Conservation (phyloP, 805 yeast species). For the Candida sanyiensis region DNA sequence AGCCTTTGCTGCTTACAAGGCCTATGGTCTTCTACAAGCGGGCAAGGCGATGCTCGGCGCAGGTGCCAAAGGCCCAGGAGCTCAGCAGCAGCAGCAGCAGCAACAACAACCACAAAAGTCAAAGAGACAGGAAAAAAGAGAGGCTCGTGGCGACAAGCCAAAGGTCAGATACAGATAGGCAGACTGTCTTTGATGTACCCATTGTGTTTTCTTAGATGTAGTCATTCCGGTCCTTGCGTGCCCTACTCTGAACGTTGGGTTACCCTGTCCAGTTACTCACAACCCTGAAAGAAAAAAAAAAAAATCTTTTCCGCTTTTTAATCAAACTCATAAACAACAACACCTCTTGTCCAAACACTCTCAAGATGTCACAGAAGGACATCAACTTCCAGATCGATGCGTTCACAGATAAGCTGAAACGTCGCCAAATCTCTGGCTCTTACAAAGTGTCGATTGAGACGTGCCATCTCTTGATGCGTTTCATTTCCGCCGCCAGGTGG, state of each 20-base stretch:
- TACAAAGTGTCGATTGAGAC: conserved; percentile 80
- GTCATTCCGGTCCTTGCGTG: not conserved
- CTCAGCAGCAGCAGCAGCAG: not conserved
- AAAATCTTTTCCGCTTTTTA: no score
- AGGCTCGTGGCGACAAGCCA: conserved; percentile 34
- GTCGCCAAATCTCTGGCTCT: conserved; percentile 81
- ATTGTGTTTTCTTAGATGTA: not conserved
- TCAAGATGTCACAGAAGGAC: conserved; percentile 24
- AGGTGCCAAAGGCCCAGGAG: conserved; percentile 8
- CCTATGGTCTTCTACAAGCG: conserved; percentile 30
- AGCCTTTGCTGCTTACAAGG: conserved; percentile 39
- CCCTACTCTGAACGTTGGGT: not conserved
- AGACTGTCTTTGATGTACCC: not conserved
- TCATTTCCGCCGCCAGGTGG: conserved; percentile 89
- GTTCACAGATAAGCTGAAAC: conserved; percentile 56
- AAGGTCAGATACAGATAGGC: conserved; percentile 31
- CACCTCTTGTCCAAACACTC: not conserved
- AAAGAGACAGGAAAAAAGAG: conserved; percentile 37
- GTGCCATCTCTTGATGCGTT: conserved; percentile 80
- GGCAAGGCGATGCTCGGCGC: conserved; percentile 25
- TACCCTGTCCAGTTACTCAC: not conserved
- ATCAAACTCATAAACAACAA: not conserved
- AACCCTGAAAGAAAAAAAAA: not conserved
- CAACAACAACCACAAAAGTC: conserved; percentile 25
- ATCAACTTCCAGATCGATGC: conserved; percentile 37